Base-by-base conservation (phyloP, 1,284 basidiomycete species). In the Ganoderma multipileum region DNA sequence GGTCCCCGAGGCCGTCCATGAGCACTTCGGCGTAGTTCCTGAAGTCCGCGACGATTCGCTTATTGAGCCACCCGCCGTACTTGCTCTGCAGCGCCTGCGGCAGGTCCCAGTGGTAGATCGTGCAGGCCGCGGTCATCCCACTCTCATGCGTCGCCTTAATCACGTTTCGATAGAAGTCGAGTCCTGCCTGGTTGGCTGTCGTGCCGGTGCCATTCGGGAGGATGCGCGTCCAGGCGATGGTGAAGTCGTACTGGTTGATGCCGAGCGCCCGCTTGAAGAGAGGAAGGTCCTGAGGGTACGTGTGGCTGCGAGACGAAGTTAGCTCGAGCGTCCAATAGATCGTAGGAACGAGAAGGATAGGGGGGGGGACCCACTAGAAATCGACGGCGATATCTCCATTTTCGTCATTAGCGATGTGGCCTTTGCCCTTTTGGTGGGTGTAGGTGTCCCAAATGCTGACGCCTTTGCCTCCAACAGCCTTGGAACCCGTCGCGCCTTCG, bases 81-180 rank as follows among this genome's bases (percentile, higher is more conserved):
- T 88, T 83, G 68, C 91, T 86, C 67, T 91, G 86, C 28, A 93
- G 82, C 2, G 79, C 86, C 76, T 90, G 89, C 6, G 91, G 91
- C 5, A 92, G 82, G 75, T 94, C 92, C 91, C 91, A 93, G 77
- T 93, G 91, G 77, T 91, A 92, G 47, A 93, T 79, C 0, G 91
- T 93, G 89, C 90, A 71, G n/a, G 9, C 91, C 3, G 91, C 91
- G 0, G 81, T 85, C 67, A 93, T 92, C 2, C 86, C 89, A 26
- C 83, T 79, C 64, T 81, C 83, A 1, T 91, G 77, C 20, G 92
- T 79, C 63, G 82, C 88, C 73, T 93, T 86, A 67, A 93, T 89
- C 63, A 93, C 75, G 59, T 85, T 80, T 9, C 85, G 84, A 77
- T 93, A 93, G 74, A 86, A 91, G 71, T 86, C 80, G 68, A 94